phyloP scores from a whole-genome alignment of 2,329 filamentous ascomycete genomes.

The Fusarium papillatum region DNA sequence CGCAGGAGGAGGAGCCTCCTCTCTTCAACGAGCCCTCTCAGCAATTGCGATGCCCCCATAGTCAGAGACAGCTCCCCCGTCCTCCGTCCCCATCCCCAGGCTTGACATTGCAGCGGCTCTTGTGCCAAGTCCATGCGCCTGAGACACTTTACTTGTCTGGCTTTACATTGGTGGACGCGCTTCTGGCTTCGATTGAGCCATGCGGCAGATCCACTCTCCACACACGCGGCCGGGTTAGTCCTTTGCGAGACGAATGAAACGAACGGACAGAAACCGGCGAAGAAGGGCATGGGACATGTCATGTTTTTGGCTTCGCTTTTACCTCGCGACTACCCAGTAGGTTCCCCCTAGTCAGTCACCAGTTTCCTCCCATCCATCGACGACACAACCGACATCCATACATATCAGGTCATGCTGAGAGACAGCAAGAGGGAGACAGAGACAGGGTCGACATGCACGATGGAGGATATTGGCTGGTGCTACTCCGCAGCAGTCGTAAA shows the following conservation, averaged over 20 bases:
- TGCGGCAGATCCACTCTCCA: slow-evolving; percentile 6
- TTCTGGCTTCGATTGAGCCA: slow-evolving; percentile 2
- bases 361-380: not conserved
- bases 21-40: not conserved
- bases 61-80: not conserved
- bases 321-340: not conserved
- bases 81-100: not conserved
- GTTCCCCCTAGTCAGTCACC: slow-evolving; percentile 23
- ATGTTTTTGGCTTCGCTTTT: slow-evolving; percentile 33
- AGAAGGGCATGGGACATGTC: slow-evolving; percentile 18
- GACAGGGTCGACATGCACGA: slow-evolving; percentile 18
- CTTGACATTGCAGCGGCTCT: slow-evolving; percentile 4
- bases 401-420: slow-evolving; percentile 10
- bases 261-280: slow-evolving; percentile 7
- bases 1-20: not conserved
- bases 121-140: slow-evolving; percentile 2
- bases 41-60: not conserved
- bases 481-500: slow-evolving; percentile 27
- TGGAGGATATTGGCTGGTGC: slow-evolving; percentile 4
- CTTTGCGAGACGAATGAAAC: slow-evolving; percentile 21
- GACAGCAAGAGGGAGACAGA: slow-evolving; percentile 18
- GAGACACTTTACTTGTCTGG: not conserved
- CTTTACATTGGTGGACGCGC: not conserved
- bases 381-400: not conserved
- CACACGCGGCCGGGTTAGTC: slow-evolving; percentile 9